phyloP scores from a whole-genome alignment of 2,329 filamentous ascomycete genomes.

The Penicillium sp. region DNA sequence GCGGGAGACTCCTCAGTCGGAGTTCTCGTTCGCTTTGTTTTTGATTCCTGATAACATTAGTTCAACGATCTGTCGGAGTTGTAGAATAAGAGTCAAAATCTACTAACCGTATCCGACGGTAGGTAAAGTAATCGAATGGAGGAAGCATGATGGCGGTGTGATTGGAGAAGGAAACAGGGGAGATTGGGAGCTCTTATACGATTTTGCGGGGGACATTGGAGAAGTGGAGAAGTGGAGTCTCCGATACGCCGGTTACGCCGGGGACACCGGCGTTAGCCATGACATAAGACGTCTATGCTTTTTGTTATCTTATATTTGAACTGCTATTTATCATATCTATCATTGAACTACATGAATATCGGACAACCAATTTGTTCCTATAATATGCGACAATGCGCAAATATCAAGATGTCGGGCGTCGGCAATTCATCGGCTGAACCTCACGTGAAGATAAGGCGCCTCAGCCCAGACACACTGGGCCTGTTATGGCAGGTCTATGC shows the following conservation, averaged over 20 bases:
- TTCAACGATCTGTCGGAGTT: too few relatives aligned
- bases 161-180: conserved; percentile 6
- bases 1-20: conserved; percentile 66
- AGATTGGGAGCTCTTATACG: conserved; percentile 12
- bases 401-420: background rate
- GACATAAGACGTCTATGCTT: background rate
- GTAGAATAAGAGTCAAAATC: background rate
- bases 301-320: background rate
- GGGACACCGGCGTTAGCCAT: conserved; percentile 5
- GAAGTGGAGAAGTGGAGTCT: conserved; percentile 19
- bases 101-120: conserved; percentile 67
- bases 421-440: background rate
- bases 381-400: background rate
- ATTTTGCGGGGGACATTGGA: conserved; percentile 14
- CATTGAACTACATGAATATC: too few relatives aligned
- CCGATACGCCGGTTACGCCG: conserved; percentile 15
- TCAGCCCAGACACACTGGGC: background rate
- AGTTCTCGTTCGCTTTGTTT: conserved; percentile 75
- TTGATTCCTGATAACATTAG: conserved; percentile 56
- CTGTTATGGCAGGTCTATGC: conserved; percentile 1
- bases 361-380: too few relatives aligned
- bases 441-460: background rate
- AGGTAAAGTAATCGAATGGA: conserved; percentile 67
- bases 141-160: conserved; percentile 44
- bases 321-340: background rate